Evolutionary conservation across 164 flowering plant species (phyloP), one percentile per base, ranked within the genome.

Genomic region (Vitis rupestris): DNA sequence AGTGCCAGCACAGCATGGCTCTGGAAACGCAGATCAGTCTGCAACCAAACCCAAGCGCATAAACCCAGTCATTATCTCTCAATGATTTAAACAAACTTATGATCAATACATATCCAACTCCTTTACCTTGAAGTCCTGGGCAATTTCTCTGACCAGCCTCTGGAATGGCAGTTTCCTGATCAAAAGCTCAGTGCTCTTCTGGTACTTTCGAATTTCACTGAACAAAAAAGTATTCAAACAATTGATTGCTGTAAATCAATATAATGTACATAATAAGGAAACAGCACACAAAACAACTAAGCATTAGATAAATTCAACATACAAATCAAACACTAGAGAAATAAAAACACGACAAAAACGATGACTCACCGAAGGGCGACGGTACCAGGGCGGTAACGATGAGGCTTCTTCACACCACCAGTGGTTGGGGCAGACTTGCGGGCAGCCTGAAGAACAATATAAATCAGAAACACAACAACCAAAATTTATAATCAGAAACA

Each of bases 101-200:
- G 4, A 31, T 31, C 44, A 31, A 31, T 6, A 2, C 7, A 4
- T 4, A 31, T 31, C 44, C 44, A 4, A 31, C 44, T 31, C 44
- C 7, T 12, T 11, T 44, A 63, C 65, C 76, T 73, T 73, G 50
- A 73, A 73, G 56, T 73, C 76, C 72, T 73, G 76, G 37, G 76
- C 76, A 30, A 73, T 73, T 73, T 73, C 76, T 23, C 76, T 72
- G 27, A 73, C 76, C n/a, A 73, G 76, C 67, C 76, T 67, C 72
- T 73, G 76, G 76, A 73, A 73, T 23, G 76, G 76, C 23, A 73
- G 67, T 51, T 73, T 73, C 72, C 76, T 67, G 72, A 73, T 73
- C 72, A 73, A 37, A 15, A 73, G 76, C 60, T 73, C 76, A 15
- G 76, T 73, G 60, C 76, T 73, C 64, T 73, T 73, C 72, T 73